Base-by-base conservation (phyloP, 129 eudicot species). In the Solidago caesia region DNA sequence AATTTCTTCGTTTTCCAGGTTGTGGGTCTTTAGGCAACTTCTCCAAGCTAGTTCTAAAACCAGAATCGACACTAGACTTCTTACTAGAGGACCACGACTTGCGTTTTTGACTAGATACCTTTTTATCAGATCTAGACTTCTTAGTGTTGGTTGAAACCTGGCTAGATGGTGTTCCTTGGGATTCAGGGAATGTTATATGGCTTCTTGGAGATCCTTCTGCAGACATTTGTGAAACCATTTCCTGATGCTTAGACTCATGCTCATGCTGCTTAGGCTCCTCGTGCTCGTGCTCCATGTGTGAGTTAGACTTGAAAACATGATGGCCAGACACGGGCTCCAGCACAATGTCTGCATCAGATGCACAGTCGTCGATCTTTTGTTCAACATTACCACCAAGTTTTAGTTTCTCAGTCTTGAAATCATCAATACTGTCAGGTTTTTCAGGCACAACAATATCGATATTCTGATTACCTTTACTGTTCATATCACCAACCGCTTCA, bases 141-240 rank as follows among this genome's bases (percentile, higher is more conserved):
- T 79, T 87, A 16, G 75, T 66, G 70, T 80, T 92, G 48, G 85
- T 82, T 14, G 96, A 92, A 46, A 85, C 75, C 79, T 88, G 91
- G 71, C 96, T 87, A 43, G 94, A 86, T 52, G 97, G 96, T 0
- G 91, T 87, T 58, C 85, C 91, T 69, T 89, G 96, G 42, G 88
- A 85, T 70, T 89, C 96, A 4, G 84, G 84, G 59, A 77, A 79
- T 26, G 86, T 85, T 64, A 55, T 68, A 66, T 84, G 96, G 88
- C 93, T 89, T 68, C 76, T 78, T 76, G 93, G 96, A 77, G 96
- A 91, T 52, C 79, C 86, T 72, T 85, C 80, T 2, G 64, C 75
- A 0, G 83, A 73, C 26, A 47, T 15, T 7, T 77, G 81, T 10
- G 65, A 10, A 39, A 46, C 55, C 6, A 29, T 64, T 77, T 44